Conservation (phyloP, 495 filamentous ascomycete genomes). For the Aspergillus ellipticus region DNA sequence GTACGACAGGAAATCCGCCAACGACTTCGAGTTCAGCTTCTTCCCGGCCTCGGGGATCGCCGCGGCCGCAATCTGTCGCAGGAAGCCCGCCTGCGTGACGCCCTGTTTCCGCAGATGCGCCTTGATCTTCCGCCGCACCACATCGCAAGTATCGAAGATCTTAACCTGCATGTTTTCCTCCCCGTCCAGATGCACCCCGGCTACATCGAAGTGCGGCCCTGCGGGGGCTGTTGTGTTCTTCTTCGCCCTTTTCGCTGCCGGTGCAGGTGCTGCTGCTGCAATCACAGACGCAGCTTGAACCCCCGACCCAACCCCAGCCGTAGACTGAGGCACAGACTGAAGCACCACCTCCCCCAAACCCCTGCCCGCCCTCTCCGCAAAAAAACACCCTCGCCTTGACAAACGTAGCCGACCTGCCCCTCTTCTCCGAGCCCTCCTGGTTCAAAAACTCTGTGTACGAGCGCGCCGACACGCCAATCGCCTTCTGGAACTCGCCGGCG, state of each 20-base stretch:
- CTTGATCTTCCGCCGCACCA: slow-evolving; percentile 15
- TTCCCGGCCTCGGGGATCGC: neutral
- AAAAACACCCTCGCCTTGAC: slow-evolving; percentile 2
- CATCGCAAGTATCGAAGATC: slow-evolving; percentile 16
- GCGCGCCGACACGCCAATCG: neutral
- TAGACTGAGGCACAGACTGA: neutral
- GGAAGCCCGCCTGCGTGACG: slow-evolving; percentile 10
- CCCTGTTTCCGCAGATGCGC: neutral
- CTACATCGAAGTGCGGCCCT: slow-evolving; percentile 10
- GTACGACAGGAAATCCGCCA: slow-evolving; percentile 9
- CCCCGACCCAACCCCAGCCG: neutral
- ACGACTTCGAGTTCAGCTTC: neutral
- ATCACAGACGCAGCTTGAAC: neutral
- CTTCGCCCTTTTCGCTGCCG: neutral
- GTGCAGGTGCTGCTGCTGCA: neutral
- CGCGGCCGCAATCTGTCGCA: slow-evolving; percentile 11
- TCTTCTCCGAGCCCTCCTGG: slow-evolving; percentile 6
- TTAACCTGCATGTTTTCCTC: slow-evolving; percentile 3
- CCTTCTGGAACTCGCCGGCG: slow-evolving; percentile 8
- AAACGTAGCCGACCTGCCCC: slow-evolving; percentile 9
- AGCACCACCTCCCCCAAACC: neutral
- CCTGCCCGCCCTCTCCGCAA: neutral
- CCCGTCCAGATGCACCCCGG: slow-evolving; percentile 1
- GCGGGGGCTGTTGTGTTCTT: neutral
- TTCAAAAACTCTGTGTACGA: slow-evolving; percentile 12